A percentile compares a stretch with the other conserved stretches of the same genome.
These are phyloP conservation scores for Solanum medicagineum DNA, from an alignment of 257 asterid species.

Conservation along the genomic window DNA sequence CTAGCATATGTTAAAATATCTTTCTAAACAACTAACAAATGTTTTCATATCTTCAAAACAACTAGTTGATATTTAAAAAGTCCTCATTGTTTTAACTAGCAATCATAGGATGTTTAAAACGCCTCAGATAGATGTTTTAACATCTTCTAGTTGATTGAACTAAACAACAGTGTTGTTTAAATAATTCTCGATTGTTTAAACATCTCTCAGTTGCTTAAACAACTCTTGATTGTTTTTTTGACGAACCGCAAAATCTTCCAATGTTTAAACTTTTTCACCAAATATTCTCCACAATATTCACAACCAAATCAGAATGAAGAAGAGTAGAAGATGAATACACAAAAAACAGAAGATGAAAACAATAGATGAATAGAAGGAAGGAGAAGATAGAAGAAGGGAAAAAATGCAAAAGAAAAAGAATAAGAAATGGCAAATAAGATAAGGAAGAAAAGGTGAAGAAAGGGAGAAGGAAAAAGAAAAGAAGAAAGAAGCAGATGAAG, in stretches of 20 bases:
- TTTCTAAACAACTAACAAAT: not conserved
- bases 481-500: not conserved
- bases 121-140: not conserved
- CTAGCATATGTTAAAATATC: not conserved
- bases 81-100: not conserved
- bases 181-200: not conserved
- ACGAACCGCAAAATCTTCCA: not conserved
- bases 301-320: not conserved
- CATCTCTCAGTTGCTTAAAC: not conserved
- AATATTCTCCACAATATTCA: not conserved
- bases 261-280: not conserved
- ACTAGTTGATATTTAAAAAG: not conserved
- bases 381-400: not conserved
- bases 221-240: not conserved
- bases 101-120: not conserved
- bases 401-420: too few relatives aligned
- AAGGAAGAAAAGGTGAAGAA: not conserved
- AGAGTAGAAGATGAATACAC: not conserved
- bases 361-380: not conserved
- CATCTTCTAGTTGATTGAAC: not conserved
- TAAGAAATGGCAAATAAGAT: not conserved
- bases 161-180: not conserved
- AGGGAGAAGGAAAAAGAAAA: not conserved
- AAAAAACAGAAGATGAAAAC: not conserved
- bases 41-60: not conserved